Evolutionary conservation across 2,329 filamentous ascomycete species (phyloP), one percentile per base, ranked within the genome.

Genomic region (Cadophora sp.): DNA sequence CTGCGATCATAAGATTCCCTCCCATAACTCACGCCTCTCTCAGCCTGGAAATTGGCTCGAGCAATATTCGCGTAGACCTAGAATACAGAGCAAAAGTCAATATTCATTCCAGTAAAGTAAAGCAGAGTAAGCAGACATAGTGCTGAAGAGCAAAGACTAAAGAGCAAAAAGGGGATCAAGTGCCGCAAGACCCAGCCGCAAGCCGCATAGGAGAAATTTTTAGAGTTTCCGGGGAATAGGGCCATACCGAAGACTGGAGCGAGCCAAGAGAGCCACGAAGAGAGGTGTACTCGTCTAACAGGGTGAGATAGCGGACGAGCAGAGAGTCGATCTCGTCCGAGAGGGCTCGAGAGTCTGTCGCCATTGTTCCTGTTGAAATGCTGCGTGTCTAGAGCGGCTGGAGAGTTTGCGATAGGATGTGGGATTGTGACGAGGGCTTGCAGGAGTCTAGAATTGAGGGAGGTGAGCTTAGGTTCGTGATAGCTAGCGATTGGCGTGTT

Each of bases 41-140:
- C 83, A n/a, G 87, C 87, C 31, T 86, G 82, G 79, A 92, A 94
- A 80, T 94, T 93, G 69, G 92, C 92, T 67, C 91, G 86, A n/a
- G 92, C 90, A 50, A 94, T 69, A 59, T 74, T 62, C 34, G 74
- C 73, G 50, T 73, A 68, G 55, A 75, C 68, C 76, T 78, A 48
- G 19, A 48, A 7, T 24, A 29, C 34, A 22, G 7, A 50, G 40
- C 27, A 63, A 37, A 37, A 11, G 55, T 34, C 22, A 51, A 22
- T 3, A 19, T 55, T 16, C 7, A 43, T 8, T 12, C 12, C 37
- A 43, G 3, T 16, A n/a, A n/a, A n/a, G n/a, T n/a, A n/a, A n/a
- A n/a, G n/a, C 7, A 43, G 7, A 43, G 37, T 43, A 43, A 43
- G 7, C 37, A 43, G 7, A 43, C 37, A 43, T n/a, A n/a, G n/a